Base-by-base conservation (phyloP, 306 rosid species). In the Vachellia pachyceras region DNA sequence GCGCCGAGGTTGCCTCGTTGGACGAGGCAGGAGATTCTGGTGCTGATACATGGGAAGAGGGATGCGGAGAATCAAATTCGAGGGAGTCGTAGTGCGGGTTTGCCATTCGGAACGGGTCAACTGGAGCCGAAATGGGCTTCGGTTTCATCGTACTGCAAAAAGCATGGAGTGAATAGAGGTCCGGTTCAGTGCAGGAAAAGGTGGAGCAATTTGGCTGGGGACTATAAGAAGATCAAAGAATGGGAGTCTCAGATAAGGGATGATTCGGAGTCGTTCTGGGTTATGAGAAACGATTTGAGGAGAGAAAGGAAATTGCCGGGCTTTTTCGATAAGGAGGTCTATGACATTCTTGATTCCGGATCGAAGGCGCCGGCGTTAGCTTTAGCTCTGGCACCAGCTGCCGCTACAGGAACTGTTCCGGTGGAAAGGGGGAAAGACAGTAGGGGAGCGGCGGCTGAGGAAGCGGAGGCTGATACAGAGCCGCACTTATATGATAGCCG, bases 131-230 rank as follows among this genome's bases (percentile, higher is more conserved):
- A 96, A 77, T 96, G 99, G 99, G 93, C 91, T 2, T 86, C 97
- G n/a, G 98, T 96, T 0, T 93, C 98, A 0, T 78, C 94, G 10
- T 93, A 96, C 83, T 96, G 99, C 61, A 91, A 80, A 85, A 85
- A 85, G 65, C 98, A 96, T 52, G 99, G 97, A 17, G 98, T 96
- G 76, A 96, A 92, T 91, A 87, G 99, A 17, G 99, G 92, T 7
- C 97, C 98, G 71, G 96, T 96, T 14, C 99, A 96, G 97, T 93
- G 99, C 85, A 89, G 98, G 73, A 96, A 96, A 85, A 76, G 99
- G 87, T 96, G 99, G 99, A 96, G 99, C 82, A 96, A 96, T 79
- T 87, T 96, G 85, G 97, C 98, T 45, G 98, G 99, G 10, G 99
- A 96, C 70, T 96, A 80, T 52, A 96, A 93, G 89, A 96, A 96